Evolutionary conservation across 1,284 basidiomycete species (phyloP).

Genomic region (Moesziomyces parantarcticus): DNA sequence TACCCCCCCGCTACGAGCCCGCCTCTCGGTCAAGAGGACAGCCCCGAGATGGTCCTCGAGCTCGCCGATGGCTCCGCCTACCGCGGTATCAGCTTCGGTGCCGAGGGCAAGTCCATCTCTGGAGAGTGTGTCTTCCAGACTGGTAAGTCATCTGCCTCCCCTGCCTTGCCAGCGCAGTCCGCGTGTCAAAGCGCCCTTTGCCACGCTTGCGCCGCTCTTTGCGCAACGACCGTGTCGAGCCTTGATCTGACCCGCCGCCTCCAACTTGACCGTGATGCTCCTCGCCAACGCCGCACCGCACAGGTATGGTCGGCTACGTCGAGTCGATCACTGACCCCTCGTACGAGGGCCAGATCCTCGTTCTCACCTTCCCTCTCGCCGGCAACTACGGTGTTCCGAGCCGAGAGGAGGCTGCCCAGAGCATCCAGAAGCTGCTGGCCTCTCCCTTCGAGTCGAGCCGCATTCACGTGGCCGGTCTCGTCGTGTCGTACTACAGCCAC

Average conservation of each 20-base stretch:
- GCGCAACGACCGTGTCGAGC: too few relatives aligned
- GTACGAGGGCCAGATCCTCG: conserved; percentile 96
- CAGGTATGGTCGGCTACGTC: conserved; percentile 90
- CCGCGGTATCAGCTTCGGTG: conserved; percentile 92
- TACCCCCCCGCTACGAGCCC: conserved; percentile 49
- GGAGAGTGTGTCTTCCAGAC: conserved; percentile 99
- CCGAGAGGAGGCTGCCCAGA: conserved; percentile 71
- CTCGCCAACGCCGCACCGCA: conserved; percentile 4
- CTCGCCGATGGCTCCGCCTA: conserved; percentile 89
- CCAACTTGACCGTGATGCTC: conserved; percentile 2
- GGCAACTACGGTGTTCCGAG: conserved; percentile 99
- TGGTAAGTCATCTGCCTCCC: conserved; percentile 73
- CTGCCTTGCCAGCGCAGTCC: neutral
- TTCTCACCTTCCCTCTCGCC: conserved; percentile 95
- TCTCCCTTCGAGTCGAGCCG: conserved; percentile 86
- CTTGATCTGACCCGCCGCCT: conserved; percentile 24
- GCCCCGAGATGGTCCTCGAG: conserved; percentile 78
- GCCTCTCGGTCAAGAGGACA: conserved; percentile 47
- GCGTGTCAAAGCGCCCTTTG: conserved; percentile 1
- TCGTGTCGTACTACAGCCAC: conserved; percentile 89
- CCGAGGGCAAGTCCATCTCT: conserved; percentile 86
- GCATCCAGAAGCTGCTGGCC: conserved; percentile 69
- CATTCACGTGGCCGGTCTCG: conserved; percentile 90
- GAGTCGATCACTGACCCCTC: conserved; percentile 99
- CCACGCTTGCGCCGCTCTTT: neutral